Percentiles rank a stretch among this genome's conserved stretches.
Conservation (phyloP, 768 basidiomycete genomes). For the Xerocomus brunneocitrinus region DNA sequence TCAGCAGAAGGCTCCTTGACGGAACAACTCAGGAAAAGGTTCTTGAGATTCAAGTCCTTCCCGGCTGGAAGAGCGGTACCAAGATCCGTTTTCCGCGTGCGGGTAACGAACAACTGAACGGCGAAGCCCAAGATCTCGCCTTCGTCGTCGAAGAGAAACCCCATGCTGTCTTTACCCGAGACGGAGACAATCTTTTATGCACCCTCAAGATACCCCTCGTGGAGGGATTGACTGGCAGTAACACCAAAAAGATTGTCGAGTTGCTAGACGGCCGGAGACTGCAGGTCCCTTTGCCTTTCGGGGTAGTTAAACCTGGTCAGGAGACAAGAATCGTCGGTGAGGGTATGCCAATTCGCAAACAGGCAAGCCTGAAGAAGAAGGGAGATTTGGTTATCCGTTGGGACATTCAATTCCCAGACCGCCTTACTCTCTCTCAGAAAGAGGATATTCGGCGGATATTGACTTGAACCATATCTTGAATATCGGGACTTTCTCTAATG, state of each 20-base stretch:
- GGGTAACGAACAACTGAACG: constrained; percentile 69
- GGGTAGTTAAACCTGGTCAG: constrained; percentile 73
- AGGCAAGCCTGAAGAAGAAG: constrained; percentile 60
- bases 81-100: constrained; percentile 87
- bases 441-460: constrained; percentile 72
- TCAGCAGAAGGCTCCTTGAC: constrained; percentile 66
- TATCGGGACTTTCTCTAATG: constrained; percentile 3
- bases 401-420: constrained; percentile 81
- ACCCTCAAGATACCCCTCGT: constrained; percentile 66
- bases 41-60: constrained; percentile 72
- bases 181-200: constrained; percentile 75
- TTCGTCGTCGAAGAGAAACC: constrained; percentile 97
- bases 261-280: constrained; percentile 77
- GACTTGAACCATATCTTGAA: constrained; percentile 24
- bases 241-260: constrained; percentile 55
- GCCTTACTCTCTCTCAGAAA: constrained; percentile 72
- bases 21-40: constrained; percentile 83
- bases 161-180: constrained; percentile 68
- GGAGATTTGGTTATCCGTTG: constrained; percentile 82
- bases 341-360: constrained; percentile 90
- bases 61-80: constrained; percentile 96
- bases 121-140: constrained; percentile 85
- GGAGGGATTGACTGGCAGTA: constrained; percentile 69
- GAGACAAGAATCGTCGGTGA: constrained; percentile 68
- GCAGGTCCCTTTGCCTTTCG: constrained; percentile 59